Evolutionary conservation across 2,329 filamentous ascomycete species (phyloP).

Genomic region (Emmonsiellopsis sp.): DNA sequence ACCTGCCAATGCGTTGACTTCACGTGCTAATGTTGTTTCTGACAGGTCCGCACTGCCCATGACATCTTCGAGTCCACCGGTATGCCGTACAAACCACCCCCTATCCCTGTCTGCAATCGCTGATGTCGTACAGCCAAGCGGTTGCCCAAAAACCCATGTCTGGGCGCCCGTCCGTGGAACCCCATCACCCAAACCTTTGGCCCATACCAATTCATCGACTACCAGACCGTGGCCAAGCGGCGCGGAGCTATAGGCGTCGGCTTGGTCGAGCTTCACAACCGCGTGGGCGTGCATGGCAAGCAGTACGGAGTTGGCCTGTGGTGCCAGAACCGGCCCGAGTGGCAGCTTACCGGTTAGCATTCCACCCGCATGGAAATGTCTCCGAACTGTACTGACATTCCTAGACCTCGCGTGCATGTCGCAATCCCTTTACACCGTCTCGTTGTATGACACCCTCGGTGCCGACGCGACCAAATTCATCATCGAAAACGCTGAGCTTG

Average conservation of each 20-base stretch:
- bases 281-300: slow-evolving; percentile 55
- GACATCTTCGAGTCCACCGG: slow-evolving; percentile 66
- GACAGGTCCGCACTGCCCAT: slow-evolving; percentile 57
- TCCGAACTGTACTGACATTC: neutral
- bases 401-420: slow-evolving; percentile 77
- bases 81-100: slow-evolving; percentile 15
- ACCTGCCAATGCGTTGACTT: slow-evolving; percentile 5
- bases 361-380: neutral
- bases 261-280: slow-evolving; percentile 70
- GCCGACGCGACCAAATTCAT: slow-evolving; percentile 91
- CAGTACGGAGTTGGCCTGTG: slow-evolving; percentile 73
- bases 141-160: slow-evolving; percentile 59
- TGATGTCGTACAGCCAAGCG: slow-evolving; percentile 37
- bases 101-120: too few relatives aligned
- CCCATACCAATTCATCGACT: slow-evolving; percentile 75
- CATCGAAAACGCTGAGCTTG: slow-evolving; percentile 76
- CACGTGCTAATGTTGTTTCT: neutral
- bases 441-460: slow-evolving; percentile 91
- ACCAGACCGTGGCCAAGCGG: slow-evolving; percentile 66
- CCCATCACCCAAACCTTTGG: slow-evolving; percentile 62
- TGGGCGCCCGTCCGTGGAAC: slow-evolving; percentile 77
- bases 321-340: slow-evolving; percentile 81
- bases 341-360: slow-evolving; percentile 65
- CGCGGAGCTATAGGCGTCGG: slow-evolving; percentile 80
- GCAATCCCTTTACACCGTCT: slow-evolving; percentile 81